Evolutionary conservation across 306 rosid species (phyloP).

Genomic region (Dalbergia cochinchinensis): DNA sequence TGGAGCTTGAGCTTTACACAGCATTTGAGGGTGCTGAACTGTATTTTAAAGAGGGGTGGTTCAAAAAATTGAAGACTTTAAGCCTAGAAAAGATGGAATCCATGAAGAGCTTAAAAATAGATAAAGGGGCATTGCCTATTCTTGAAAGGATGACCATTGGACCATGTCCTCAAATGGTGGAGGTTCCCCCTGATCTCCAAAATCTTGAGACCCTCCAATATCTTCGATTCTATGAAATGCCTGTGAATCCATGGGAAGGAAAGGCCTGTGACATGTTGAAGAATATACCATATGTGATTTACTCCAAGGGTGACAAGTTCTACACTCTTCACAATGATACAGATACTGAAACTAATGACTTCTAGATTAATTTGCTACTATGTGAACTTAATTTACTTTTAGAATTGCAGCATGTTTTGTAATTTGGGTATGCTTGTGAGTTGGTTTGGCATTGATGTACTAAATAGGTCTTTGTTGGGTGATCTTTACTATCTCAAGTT

Average conservation of each 20-base stretch:
- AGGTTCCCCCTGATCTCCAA: neutral
- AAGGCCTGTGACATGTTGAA: neutral
- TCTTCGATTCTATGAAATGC: neutral
- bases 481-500: too few relatives aligned
- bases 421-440: neutral
- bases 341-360: neutral
- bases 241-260: neutral
- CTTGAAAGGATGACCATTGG: neutral
- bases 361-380: neutral
- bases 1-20: neutral
- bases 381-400: neutral
- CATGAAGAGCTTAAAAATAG: neutral
- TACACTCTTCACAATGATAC: neutral
- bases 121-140: slow-evolving; percentile 7
- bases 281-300: neutral
- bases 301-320: neutral
- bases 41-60: slow-evolving; percentile 1
- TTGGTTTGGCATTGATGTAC: too few relatives aligned
- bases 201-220: neutral
- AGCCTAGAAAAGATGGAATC: too few relatives aligned
- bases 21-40: neutral
- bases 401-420: neutral
- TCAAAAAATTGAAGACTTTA: slow-evolving; percentile 6
- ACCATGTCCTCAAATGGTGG: slow-evolving; percentile 5
- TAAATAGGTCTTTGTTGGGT: too few relatives aligned